These are phyloP conservation scores for Cylindrodendrum hubeiense DNA, from an alignment of 2,329 filamentous ascomycete species.

Conservation along the genomic window DNA sequence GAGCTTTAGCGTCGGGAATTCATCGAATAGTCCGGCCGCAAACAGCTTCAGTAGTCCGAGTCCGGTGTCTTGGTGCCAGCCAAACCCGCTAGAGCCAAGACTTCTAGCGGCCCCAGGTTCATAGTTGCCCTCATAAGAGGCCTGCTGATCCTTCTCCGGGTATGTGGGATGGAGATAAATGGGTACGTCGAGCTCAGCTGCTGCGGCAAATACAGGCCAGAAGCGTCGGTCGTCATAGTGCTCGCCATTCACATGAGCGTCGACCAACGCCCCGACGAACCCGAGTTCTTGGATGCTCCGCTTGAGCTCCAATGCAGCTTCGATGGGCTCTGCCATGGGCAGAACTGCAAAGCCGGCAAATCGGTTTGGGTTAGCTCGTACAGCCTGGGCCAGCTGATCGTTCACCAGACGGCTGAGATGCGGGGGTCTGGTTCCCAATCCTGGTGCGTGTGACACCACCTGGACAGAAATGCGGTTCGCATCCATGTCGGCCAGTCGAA, in stretches of 20 bases:
- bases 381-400: constrained; percentile 6
- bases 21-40: constrained; percentile 50
- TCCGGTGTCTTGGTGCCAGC: constrained; percentile 64
- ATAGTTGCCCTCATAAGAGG: constrained; percentile 46
- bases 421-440: constrained; percentile 8
- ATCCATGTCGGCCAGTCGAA: constrained; percentile 20
- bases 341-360: constrained; percentile 47
- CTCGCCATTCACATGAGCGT: constrained; percentile 42
- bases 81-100: constrained; percentile 58
- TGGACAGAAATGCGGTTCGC: constrained; percentile 11
- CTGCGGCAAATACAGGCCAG: constrained; percentile 41
- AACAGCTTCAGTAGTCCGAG: constrained; percentile 54
- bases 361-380: constrained; percentile 19
- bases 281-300: constrained; percentile 46
- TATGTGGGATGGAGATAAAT: constrained; percentile 64
- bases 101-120: constrained; percentile 40
- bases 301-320: constrained; percentile 46
- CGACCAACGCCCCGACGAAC: constrained; percentile 50
- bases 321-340: constrained; percentile 46
- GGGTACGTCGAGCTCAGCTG: constrained; percentile 59
- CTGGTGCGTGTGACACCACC: constrained; percentile 23
- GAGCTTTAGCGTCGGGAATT: constrained; percentile 52
- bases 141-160: constrained; percentile 45
- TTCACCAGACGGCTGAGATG: constrained; percentile 8
- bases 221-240: constrained; percentile 46